phyloP scores from a whole-genome alignment of 179 eudicot genomes.

The Corrigiola litoralis region DNA sequence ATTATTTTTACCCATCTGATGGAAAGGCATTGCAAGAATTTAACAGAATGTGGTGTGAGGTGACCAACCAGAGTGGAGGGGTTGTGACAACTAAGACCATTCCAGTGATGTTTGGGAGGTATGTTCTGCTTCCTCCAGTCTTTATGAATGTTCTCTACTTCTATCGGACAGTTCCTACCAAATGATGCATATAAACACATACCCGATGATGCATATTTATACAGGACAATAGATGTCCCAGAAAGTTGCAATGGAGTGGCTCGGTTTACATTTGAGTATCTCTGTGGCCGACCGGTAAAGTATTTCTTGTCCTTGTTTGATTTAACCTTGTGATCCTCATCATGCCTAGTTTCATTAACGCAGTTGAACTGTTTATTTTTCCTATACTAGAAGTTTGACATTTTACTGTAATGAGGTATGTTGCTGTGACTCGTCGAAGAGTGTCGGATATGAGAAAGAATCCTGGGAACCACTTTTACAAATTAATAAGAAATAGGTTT shows the following conservation, averaged over 20 bases:
- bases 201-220: background rate
- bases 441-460: too few species aligned
- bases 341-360: background rate
- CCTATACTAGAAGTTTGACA: too few species aligned
- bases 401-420: too few species aligned
- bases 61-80: conserved; percentile 46
- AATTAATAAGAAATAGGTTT: too few species aligned
- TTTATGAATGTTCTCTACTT: background rate
- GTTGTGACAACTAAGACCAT: conserved; percentile 47
- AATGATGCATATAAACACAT: conserved; percentile 19
- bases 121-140: conserved; percentile 9
- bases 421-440: too few species aligned
- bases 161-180: background rate
- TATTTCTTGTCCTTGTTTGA: conserved; percentile 4
- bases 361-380: too few species aligned
- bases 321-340: background rate
- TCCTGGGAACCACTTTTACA: too few species aligned
- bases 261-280: conserved; percentile 72
- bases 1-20: conserved; percentile 72
- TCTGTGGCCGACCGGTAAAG: conserved; percentile 85
- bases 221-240: conserved; percentile 69
- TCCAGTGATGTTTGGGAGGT: conserved; percentile 98
- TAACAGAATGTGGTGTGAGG: conserved; percentile 56
- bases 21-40: conserved; percentile 43
- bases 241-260: conserved; percentile 90